Conservation (phyloP, 345 rosid genomes). For the Euphorbia peplus region DNA sequence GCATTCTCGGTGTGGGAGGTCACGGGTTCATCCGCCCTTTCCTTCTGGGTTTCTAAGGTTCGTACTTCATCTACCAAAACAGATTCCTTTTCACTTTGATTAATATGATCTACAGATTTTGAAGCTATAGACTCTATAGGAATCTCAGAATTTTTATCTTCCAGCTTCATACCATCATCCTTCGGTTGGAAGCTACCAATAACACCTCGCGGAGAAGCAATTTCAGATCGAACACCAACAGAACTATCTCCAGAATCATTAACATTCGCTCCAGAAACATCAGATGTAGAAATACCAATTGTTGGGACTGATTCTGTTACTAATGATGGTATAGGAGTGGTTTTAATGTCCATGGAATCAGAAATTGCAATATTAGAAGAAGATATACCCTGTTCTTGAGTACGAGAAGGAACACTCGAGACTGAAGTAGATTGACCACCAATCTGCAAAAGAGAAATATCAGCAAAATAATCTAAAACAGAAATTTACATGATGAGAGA, state of each 20-base stretch:
- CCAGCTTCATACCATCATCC: conserved; percentile 25
- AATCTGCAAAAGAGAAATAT: conserved; percentile 24
- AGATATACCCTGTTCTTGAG: conserved; percentile 32
- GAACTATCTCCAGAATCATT: conserved; percentile 30
- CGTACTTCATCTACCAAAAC: conserved; percentile 26
- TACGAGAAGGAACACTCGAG: conserved; percentile 20
- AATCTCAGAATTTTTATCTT: conserved; percentile 28
- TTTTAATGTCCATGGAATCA: conserved; percentile 33
- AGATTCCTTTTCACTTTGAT: conserved; percentile 26
- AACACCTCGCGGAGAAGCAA: conserved; percentile 24
- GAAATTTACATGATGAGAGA: not conserved
- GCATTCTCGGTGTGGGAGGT: conserved; percentile 23
- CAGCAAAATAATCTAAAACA: not conserved
- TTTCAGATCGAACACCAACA: conserved; percentile 29
- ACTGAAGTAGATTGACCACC: conserved; percentile 30
- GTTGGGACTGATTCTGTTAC: conserved; percentile 20
- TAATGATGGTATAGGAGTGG: conserved; percentile 19
- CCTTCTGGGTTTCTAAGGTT: conserved; percentile 25
- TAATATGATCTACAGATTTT: conserved; percentile 22
- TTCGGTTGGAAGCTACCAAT: conserved; percentile 8
- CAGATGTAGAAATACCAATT: conserved; percentile 23
- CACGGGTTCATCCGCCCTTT: conserved; percentile 29
- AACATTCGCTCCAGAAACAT: conserved; percentile 30
- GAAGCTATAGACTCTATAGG: conserved; percentile 26
- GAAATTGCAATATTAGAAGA: conserved; percentile 31